Evolutionary conservation across 2,329 filamentous ascomycete genomes (phyloP), one percentile per base, ranked within the genome.

Genomic region (Fusarium piperis): DNA sequence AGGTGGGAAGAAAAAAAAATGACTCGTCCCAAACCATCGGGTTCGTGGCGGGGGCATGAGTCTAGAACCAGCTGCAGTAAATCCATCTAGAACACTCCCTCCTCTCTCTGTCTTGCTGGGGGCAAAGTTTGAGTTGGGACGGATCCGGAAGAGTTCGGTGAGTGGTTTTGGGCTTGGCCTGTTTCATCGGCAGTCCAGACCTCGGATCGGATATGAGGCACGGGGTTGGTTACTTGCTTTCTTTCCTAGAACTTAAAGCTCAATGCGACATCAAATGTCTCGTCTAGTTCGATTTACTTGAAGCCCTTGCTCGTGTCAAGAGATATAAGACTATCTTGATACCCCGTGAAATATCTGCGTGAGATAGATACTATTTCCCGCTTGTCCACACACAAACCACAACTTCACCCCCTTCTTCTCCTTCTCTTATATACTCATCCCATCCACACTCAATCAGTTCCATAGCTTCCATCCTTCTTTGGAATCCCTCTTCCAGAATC

Each of bases 221-320:
- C 46, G 46, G 46, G 33, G 18, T 35, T 36, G 20, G 26, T 30
- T 32, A 10, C 12, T n/a, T 7, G 32, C 18, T 23, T 38, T 13
- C 10, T 15, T 15, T 15, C 12, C 10, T 52, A 32, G 18, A 20
- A n/a, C 20, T 30, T 16, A 20, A 11, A 41, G 30, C 35, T 56
- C 44, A 46, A 44, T 57, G 63, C 57, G 64, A 66, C 53, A 60
- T 48, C 39, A 66, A 65, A 65, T 35, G 53, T 59, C 68, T 65
- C 58, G 53, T 65, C 65, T 65, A 62, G 68, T 68, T 57, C 58
- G 59, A 32, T 65, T 65, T 51, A 23, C 36, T 51, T 65, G 28
- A 30, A 32, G 26, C 18, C 30, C 51, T 53, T 59, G 28, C 38
- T 58, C 28, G 52, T 39, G 39, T 59, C 44, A 41, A 53, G 16